Evolutionary conservation across 805 yeast species (phyloP), one percentile per base, ranked within the genome.

Genomic region (Kluyveromyces nonfermentans): DNA sequence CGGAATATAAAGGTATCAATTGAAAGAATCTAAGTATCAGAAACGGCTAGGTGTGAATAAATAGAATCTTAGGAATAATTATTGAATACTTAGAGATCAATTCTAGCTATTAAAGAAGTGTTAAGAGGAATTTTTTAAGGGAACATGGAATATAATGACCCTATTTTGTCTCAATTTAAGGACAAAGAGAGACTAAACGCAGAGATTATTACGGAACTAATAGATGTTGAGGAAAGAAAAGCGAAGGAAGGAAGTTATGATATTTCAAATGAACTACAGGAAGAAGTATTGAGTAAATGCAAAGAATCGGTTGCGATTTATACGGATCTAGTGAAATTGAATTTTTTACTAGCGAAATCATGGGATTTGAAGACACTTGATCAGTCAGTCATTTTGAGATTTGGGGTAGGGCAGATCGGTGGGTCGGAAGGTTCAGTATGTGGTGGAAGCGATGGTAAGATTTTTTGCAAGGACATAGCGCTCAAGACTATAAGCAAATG

Each of bases 381-480:
- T 18, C 55, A 59, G 20, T 52, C 63, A 5, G 55, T 59, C 9
- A 41, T 56, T 47, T 46, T 60, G 16, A 56, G 55, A 38, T 61
- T 61, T 43, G 51, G 51, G 36, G 43, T 50, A 4, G 37, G 36
- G 17, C 47, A 41, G 8, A 37, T 44, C 12, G 33, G 34, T 37
- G 42, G 30, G 19, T 3, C 22, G 7, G 40, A 40, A 12, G 41
- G 40, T 5, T 19, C 20, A 9, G 33, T 28, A 14, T 33, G 42
- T 9, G 37, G 37, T 1, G 22, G 31, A 31, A 41, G 34, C 20
- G 42, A 41, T n/a, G 49, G 46, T 9, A 59, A 64, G n/a, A 55
- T 60, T 5, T 77, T 79, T 56, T 78, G 78, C 52, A 68, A 71
- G 37, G 74, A 71, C 40, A 63, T 80, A 35, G 75, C 84, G 1